Percentiles rank a stretch among this genome's conserved stretches.
phyloP scores from a whole-genome alignment of 371 early-diverging fungal species.

The Polyrhizophydium stewartii region DNA sequence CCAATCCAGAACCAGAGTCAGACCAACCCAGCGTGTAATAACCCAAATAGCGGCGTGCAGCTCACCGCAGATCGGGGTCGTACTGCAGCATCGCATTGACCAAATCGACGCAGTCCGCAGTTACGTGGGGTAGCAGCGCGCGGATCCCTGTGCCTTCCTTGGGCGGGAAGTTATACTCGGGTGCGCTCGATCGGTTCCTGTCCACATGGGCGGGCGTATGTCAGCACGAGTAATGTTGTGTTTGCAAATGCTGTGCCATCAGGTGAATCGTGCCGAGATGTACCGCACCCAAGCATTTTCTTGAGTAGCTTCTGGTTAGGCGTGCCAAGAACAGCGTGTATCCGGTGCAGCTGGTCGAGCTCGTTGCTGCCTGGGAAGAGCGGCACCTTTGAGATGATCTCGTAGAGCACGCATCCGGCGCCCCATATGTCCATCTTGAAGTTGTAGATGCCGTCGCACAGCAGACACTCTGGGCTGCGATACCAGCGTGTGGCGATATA shows the following conservation, averaged over 20 bases:
- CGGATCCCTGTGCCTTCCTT: constrained; percentile 44
- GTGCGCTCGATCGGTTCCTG: constrained; percentile 23
- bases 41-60: too few species aligned
- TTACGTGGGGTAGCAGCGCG: constrained; percentile 33
- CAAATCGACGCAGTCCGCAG: constrained; percentile 40
- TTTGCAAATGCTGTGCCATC: neutral
- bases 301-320: constrained; percentile 46
- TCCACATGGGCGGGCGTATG: neutral
- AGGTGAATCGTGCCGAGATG: neutral
- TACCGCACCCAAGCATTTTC: constrained; percentile 40
- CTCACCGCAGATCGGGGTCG: too few species aligned
- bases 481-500: constrained; percentile 70
- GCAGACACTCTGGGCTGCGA: constrained; percentile 61
- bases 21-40: too few species aligned
- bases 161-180: constrained; percentile 39
- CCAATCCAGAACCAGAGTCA: too few species aligned
- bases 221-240: neutral
- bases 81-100: constrained; percentile 35
- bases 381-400: constrained; percentile 51
- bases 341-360: constrained; percentile 62
- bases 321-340: constrained; percentile 65
- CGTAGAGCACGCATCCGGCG: constrained; percentile 59
- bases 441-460: constrained; percentile 52
- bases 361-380: constrained; percentile 68
- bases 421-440: constrained; percentile 67